These are phyloP conservation scores for Mucor lusitanicus DNA, from an alignment of 371 early-diverging fungal genomes.

Conservation along the genomic window DNA sequence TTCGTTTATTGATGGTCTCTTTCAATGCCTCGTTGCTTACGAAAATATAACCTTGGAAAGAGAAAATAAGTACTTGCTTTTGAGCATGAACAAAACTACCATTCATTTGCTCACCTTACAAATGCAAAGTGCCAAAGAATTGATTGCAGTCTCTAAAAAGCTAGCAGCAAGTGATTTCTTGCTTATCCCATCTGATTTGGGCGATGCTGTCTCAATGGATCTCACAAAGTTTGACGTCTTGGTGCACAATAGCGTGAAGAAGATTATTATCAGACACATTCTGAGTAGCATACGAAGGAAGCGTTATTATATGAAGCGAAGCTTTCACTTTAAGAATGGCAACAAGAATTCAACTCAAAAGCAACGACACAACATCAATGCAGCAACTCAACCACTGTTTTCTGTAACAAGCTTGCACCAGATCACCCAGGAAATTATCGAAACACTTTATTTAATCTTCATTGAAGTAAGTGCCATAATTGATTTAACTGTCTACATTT, in stretches of 20 bases:
- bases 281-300: background rate
- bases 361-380: background rate
- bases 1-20: background rate
- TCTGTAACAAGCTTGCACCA: background rate
- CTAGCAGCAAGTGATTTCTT: background rate
- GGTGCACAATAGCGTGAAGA: background rate
- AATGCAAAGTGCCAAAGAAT: background rate
- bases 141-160: background rate
- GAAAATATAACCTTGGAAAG: background rate
- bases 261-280: background rate
- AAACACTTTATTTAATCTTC: background rate
- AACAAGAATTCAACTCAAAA: background rate
- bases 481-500: background rate
- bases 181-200: background rate
- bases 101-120: background rate
- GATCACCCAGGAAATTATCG: background rate
- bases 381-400: background rate
- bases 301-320: background rate
- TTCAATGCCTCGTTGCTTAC: background rate
- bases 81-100: background rate
- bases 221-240: background rate
- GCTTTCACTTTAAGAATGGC: background rate
- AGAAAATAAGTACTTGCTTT: background rate
- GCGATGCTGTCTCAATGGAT: background rate
- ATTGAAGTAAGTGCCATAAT: background rate